Conservation (phyloP, 805 yeast species). For the Saturnispora diversa region DNA sequence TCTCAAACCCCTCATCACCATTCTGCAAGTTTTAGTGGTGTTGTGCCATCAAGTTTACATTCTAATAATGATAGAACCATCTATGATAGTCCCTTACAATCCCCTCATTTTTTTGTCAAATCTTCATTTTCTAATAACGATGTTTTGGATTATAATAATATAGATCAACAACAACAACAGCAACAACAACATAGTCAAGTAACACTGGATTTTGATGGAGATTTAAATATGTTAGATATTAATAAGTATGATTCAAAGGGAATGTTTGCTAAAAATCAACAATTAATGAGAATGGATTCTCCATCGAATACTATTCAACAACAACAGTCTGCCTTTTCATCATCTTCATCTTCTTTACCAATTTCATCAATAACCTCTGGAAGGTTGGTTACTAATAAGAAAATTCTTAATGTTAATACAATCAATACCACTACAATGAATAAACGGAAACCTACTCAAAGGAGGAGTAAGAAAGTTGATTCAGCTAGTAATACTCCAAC, state of each 20-base stretch:
- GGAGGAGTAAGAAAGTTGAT: slow-evolving; percentile 3
- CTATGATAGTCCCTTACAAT: slow-evolving; percentile 21
- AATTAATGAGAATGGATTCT: neutral
- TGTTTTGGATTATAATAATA: no score
- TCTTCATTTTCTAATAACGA: slow-evolving; percentile 13
- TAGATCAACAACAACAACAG: slow-evolving; percentile 10
- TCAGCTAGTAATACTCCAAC: slow-evolving; percentile 5
- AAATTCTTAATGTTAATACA: neutral
- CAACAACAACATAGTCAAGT: slow-evolving; percentile 13
- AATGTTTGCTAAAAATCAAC: slow-evolving; percentile 7
- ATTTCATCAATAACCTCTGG: neutral
- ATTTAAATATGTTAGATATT: slow-evolving; percentile 23
- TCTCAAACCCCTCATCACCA: slow-evolving; percentile 5
- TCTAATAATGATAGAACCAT: slow-evolving; percentile 9
- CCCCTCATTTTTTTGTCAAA: slow-evolving; percentile 14
- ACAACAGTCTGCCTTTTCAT: no score
- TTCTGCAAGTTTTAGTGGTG: slow-evolving; percentile 3
- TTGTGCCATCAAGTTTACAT: slow-evolving; percentile 8
- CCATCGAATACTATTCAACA: neutral
- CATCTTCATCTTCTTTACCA: neutral
- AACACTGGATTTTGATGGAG: slow-evolving; percentile 26
- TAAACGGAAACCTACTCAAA: neutral
- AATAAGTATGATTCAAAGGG: slow-evolving; percentile 3
- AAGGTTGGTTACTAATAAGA: slow-evolving; percentile 1
- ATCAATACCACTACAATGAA: neutral